Evolutionary conservation across 345 rosid species (phyloP).

Genomic region (Raphanus sativus): DNA sequence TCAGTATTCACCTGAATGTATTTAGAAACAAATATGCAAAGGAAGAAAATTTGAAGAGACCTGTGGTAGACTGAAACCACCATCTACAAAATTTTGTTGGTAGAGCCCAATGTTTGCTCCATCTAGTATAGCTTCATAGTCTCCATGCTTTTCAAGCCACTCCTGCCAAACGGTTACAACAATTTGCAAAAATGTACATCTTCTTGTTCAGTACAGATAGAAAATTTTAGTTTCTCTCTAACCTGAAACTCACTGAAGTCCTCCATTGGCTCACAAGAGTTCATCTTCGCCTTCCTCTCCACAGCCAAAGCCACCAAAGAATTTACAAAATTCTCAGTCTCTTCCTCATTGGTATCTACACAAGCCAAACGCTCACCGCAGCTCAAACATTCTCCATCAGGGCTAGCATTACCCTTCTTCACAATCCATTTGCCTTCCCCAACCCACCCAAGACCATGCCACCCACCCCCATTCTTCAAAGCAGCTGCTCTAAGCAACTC

Average conservation of each 20-base stretch:
- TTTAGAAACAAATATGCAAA: neutral
- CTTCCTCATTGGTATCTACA: constrained; percentile 68
- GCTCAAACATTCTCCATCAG: constrained; percentile 58
- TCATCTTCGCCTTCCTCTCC: constrained; percentile 74
- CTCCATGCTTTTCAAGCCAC: constrained; percentile 66
- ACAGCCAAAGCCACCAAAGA: constrained; percentile 75
- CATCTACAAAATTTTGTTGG: constrained; percentile 87
- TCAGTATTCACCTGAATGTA: constrained; percentile 5
- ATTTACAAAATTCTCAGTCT: constrained; percentile 61
- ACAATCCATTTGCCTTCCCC: constrained; percentile 74
- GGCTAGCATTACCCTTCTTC: constrained; percentile 52
- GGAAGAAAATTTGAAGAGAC: constrained; percentile 38
- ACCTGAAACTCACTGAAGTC: constrained; percentile 89
- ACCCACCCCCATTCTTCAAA: constrained; percentile 80
- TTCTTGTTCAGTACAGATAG: neutral
- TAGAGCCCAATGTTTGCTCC: constrained; percentile 92
- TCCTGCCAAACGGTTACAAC: constrained; percentile 39
- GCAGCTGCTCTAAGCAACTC: constrained; percentile 44
- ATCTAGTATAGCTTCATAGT: constrained; percentile 75
- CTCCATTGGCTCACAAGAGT: constrained; percentile 47
- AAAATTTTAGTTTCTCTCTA: constrained; percentile 5
- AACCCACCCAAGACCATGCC: constrained; percentile 94
- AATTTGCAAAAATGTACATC: neutral
- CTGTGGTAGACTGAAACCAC: constrained; percentile 77
- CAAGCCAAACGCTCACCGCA: constrained; percentile 63